These are phyloP conservation scores for Gossypium laxum DNA, from an alignment of 441 rosid species.

Conservation along the genomic window DNA sequence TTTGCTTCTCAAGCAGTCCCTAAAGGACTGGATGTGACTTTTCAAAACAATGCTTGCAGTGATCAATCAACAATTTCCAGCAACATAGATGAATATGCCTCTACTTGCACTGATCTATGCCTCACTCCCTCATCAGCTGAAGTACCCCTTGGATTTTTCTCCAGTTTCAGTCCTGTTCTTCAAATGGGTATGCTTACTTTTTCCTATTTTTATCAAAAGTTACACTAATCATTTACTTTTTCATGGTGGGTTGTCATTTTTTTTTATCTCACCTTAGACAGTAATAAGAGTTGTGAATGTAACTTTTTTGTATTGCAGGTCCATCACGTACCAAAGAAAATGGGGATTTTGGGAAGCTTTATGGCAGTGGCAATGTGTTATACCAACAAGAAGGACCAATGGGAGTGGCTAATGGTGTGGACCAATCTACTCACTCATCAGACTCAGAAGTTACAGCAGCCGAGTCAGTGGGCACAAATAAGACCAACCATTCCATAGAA, in stretches of 20 bases:
- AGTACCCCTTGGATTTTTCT: slow-evolving; percentile 20
- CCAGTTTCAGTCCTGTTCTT: slow-evolving; percentile 14
- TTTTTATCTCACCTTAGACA: neutral
- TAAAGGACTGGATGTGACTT: slow-evolving; percentile 2
- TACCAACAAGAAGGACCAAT: slow-evolving; percentile 16
- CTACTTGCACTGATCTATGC: slow-evolving; percentile 51
- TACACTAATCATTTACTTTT: neutral
- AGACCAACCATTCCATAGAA: slow-evolving; percentile 22
- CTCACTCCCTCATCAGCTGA: slow-evolving; percentile 44
- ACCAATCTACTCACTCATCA: slow-evolving; percentile 33
- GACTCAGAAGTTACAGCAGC: slow-evolving; percentile 47
- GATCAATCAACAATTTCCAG: slow-evolving; percentile 41
- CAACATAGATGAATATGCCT: slow-evolving; percentile 39
- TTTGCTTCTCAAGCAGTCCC: slow-evolving; percentile 12
- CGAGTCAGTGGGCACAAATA: slow-evolving; percentile 33
- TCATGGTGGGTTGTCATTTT: neutral
- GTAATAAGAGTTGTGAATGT: neutral
- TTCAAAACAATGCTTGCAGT: slow-evolving; percentile 28
- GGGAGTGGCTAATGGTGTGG: slow-evolving; percentile 24
- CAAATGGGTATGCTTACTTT: slow-evolving; percentile 21
- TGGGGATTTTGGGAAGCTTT: slow-evolving; percentile 18
- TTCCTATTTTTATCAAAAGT: neutral
- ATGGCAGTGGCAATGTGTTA: slow-evolving; percentile 11
- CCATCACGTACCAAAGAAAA: slow-evolving; percentile 11
- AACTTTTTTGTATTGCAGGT: slow-evolving; percentile 19